phyloP scores from a whole-genome alignment of 2,329 filamentous ascomycete genomes.

The Alternaria atra region DNA sequence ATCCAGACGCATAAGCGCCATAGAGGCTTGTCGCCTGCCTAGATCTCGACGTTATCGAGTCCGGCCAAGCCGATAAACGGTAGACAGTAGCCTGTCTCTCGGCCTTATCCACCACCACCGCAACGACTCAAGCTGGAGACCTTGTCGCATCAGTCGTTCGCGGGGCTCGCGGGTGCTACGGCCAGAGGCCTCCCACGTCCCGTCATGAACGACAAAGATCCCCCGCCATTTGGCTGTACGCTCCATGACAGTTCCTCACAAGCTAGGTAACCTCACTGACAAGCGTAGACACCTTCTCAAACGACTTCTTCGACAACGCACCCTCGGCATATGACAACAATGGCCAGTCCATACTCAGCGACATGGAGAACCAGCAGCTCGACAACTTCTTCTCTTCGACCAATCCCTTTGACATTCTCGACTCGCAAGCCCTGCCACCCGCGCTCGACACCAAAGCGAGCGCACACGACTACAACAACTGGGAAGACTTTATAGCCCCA shows the following conservation, averaged over 20 bases:
- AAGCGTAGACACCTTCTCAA: constrained; percentile 38
- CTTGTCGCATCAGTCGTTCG: constrained; percentile 31
- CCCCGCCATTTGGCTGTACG: constrained; percentile 49
- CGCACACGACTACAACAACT: constrained; percentile 38
- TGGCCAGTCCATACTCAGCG: constrained; percentile 43
- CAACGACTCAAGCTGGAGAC: constrained; percentile 34
- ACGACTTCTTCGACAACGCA: constrained; percentile 33
- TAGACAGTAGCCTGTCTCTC: not conserved
- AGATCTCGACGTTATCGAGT: too few species aligned
- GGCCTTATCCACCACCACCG: not conserved
- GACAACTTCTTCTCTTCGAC: constrained; percentile 47
- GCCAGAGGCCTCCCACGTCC: constrained; percentile 34
- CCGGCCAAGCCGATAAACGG: constrained; percentile 2
- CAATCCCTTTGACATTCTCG: constrained; percentile 37
- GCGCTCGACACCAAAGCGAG: constrained; percentile 33
- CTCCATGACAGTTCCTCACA: not conserved
- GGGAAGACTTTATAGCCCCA: constrained; percentile 40
- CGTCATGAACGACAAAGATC: constrained; percentile 47
- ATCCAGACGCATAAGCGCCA: not conserved
- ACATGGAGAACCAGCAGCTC: constrained; percentile 42
- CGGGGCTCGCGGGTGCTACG: constrained; percentile 37
- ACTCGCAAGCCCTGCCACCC: constrained; percentile 22
- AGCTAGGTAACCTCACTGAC: constrained; percentile 13
- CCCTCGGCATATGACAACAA: constrained; percentile 25
- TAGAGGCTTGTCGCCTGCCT: not conserved